A percentile compares a stretch with the other conserved stretches of the same genome.
These are phyloP conservation scores for Rhizopogon rudus DNA, from an alignment of 768 basidiomycete genomes.

Conservation along the genomic window DNA sequence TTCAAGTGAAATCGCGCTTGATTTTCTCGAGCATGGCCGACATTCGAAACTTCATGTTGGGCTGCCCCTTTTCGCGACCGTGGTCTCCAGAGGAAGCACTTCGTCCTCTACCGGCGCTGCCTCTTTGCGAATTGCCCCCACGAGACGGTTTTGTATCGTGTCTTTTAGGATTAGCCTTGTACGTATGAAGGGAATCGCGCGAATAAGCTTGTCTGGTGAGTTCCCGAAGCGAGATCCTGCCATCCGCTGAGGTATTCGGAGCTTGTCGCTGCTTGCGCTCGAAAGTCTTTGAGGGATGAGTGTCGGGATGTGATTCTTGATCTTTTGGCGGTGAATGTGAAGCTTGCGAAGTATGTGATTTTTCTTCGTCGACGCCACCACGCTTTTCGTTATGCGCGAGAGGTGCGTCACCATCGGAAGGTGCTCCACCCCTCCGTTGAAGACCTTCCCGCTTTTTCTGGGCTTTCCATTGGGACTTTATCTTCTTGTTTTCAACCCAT, in stretches of 20 bases:
- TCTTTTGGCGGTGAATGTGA: background rate
- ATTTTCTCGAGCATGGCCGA: conserved; percentile 83
- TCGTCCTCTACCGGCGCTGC: conserved; percentile 23
- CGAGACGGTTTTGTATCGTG: conserved; percentile 2
- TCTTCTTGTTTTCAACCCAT: conserved; percentile 75
- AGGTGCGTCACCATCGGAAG: background rate
- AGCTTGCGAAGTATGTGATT: background rate
- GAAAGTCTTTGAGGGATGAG: background rate
- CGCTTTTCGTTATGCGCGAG: background rate
- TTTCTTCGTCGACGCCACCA: background rate
- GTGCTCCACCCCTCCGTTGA: conserved; percentile 1
- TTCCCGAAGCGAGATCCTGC: conserved; percentile 44
- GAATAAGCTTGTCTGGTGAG: conserved; percentile 62
- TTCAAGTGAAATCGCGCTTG: conserved; percentile 49
- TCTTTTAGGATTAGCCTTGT: conserved; percentile 41
- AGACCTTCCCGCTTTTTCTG: conserved; percentile 52
- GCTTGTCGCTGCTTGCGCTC: background rate
- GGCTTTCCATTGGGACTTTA: conserved; percentile 74
- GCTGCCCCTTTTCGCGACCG: conserved; percentile 38
- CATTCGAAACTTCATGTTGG: conserved; percentile 88
- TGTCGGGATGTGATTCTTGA: background rate
- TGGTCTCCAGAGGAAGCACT: conserved; percentile 26
- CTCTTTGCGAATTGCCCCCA: conserved; percentile 9
- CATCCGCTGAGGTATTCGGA: conserved; percentile 3
- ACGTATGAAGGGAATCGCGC: conserved; percentile 49